These are phyloP conservation scores for Alternaria sp. DNA, from an alignment of 2,329 filamentous ascomycete species.

Conservation along the genomic window DNA sequence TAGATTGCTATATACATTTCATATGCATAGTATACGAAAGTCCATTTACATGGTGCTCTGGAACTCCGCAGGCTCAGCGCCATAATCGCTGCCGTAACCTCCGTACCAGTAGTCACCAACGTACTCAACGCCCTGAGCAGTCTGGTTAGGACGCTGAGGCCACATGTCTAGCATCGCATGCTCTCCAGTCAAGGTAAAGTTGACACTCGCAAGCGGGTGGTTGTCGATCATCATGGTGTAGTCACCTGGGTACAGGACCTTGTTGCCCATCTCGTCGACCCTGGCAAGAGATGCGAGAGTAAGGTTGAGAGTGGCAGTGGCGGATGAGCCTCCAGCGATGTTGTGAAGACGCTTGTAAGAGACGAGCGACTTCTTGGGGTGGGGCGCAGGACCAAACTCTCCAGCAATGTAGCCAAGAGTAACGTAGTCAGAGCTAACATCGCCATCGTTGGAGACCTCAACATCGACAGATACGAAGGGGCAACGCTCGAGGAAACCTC, in stretches of 20 bases:
- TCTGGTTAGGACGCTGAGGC: slow-evolving; percentile 37
- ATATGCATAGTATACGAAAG: background rate
- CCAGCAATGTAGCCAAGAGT: slow-evolving; percentile 59
- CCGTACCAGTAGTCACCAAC: slow-evolving; percentile 30
- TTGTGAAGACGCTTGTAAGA: slow-evolving; percentile 56
- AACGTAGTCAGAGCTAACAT: slow-evolving; percentile 59
- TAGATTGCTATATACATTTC: background rate
- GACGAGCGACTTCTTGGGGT: slow-evolving; percentile 61
- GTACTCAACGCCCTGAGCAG: slow-evolving; percentile 22
- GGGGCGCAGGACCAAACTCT: slow-evolving; percentile 57
- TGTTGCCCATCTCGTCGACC: slow-evolving; percentile 59
- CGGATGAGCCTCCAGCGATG: slow-evolving; percentile 46
- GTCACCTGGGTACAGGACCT: slow-evolving; percentile 61
- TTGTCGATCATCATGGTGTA: slow-evolving; percentile 49
- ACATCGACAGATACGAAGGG: slow-evolving; percentile 52
- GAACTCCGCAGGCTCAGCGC: background rate
- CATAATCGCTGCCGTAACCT: slow-evolving; percentile 20
- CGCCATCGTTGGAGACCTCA: slow-evolving; percentile 57
- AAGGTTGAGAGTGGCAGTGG: slow-evolving; percentile 51
- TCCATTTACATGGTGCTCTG: background rate
- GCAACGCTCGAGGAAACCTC: slow-evolving; percentile 47
- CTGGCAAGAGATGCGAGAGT: slow-evolving; percentile 59
- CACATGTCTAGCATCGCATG: slow-evolving; percentile 33
- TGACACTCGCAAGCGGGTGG: slow-evolving; percentile 17
- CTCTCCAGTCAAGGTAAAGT: slow-evolving; percentile 34